Evolutionary conservation across 345 rosid genomes (phyloP), one percentile per base, ranked within the genome.

Genomic region (Alliaria petiolata): DNA sequence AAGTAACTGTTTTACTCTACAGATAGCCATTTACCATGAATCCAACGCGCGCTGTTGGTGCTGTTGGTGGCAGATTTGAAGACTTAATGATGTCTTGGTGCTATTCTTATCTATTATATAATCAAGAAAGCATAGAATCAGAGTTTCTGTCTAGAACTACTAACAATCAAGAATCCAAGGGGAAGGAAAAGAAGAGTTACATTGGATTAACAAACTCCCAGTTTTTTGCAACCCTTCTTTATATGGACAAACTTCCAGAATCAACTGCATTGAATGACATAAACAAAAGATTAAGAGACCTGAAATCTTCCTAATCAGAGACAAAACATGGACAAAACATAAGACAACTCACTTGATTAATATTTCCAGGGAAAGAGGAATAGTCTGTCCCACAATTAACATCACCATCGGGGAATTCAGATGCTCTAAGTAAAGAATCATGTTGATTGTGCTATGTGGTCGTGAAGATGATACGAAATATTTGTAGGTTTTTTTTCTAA

Each of bases 311-410:
- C 13, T 12, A 17, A 56, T 9, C 14, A 14, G 34, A 58, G 67
- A 59, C 36, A 60, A 39, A 22, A 43, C 11, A 10, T 34, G 4
- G 26, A 22, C 3, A 22, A 22, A 1, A 22, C n/a, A 40, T 36
- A 70, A 14, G 46, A 43, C 55, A 69, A 80, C 66, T 79, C 82
- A 89, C 99, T 79, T 95, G 99, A 78, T 95, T 95, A 63, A 95
- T 95, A 76, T 95, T 95, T 81, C 99, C 97, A 3, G 99, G 99
- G 79, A 88, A 95, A 62, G 97, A 96, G 65, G 99, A 95, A 71
- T 76, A 95, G 73, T 97, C 99, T 1, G 97, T 89, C 85, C 91
- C 96, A 19, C 79, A 80, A 59, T 95, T 91, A 74, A 71, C 95
- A 81, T 95, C 99, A 30, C 99, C 99, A 75, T 95, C 93, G 33